Evolutionary conservation across 208 protist genomes (phyloP).

Genomic region (Trypanosoma vivax): DNA sequence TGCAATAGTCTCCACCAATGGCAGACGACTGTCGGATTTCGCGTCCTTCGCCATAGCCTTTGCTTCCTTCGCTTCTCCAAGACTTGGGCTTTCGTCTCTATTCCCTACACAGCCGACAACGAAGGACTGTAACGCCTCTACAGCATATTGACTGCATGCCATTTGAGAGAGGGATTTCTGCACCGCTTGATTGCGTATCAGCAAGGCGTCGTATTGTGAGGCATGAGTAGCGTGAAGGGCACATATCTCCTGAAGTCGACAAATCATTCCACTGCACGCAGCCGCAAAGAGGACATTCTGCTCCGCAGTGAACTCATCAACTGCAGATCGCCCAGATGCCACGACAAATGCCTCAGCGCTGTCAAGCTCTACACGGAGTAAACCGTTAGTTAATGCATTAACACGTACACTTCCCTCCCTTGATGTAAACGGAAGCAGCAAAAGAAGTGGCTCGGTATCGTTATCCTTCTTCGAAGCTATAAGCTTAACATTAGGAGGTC

Average conservation of each 20-base stretch:
- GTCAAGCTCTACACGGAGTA: conserved; percentile 28
- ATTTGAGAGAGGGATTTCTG: conserved; percentile 66
- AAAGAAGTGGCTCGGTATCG: neutral
- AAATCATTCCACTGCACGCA: conserved; percentile 54
- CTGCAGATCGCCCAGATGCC: conserved; percentile 1
- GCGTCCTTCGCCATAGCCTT: neutral
- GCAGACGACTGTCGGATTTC: neutral
- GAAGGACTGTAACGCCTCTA: conserved; percentile 54
- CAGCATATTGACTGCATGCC: conserved; percentile 46
- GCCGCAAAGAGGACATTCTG: conserved; percentile 57
- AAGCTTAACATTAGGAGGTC: neutral
- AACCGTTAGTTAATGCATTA: conserved; percentile 20
- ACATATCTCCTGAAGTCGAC: conserved; percentile 45
- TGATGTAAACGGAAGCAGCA: conserved; percentile 7
- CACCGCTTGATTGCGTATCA: conserved; percentile 56
- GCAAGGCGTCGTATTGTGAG: conserved; percentile 53
- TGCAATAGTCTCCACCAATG: conserved; percentile 49
- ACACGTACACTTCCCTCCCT: conserved; percentile 12
- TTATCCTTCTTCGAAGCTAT: conserved; percentile 2
- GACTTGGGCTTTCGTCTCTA: neutral
- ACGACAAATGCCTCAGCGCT: conserved; percentile 24
- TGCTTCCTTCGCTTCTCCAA: neutral
- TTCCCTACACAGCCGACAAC: conserved; percentile 13
- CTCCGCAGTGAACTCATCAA: conserved; percentile 29
- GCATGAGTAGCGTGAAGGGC: conserved; percentile 60